A percentile compares a stretch with the other conserved stretches of the same genome.
These are phyloP conservation scores for Corchorus olitorius DNA, from an alignment of 345 rosid genomes.

Conservation along the genomic window DNA sequence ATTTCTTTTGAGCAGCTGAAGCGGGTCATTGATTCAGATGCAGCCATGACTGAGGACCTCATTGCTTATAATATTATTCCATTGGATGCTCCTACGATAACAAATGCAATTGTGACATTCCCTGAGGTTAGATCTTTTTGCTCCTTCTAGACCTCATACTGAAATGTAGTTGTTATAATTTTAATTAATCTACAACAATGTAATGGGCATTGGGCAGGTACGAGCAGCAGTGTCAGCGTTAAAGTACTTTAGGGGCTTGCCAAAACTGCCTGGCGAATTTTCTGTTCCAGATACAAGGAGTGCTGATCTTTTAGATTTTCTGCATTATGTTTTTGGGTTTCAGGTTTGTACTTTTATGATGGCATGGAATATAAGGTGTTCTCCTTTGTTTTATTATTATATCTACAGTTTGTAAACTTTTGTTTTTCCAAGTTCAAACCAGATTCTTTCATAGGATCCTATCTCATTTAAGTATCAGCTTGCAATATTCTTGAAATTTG, in stretches of 20 bases:
- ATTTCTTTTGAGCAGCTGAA: constrained; percentile 62
- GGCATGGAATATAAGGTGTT: constrained; percentile 13
- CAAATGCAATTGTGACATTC: constrained; percentile 66
- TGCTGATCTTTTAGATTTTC: constrained; percentile 84
- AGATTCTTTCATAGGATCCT: background rate
- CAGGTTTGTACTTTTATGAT: constrained; percentile 60
- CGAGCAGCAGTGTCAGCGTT: constrained; percentile 77
- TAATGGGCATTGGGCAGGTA: constrained; percentile 48
- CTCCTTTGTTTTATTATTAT: background rate
- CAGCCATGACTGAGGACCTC: constrained; percentile 90
- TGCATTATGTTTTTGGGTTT: constrained; percentile 88
- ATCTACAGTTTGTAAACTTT: background rate
- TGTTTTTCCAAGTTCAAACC: background rate
- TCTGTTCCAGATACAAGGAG: constrained; percentile 65
- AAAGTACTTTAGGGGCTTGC: constrained; percentile 67
- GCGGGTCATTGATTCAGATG: constrained; percentile 83
- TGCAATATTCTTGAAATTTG: background rate
- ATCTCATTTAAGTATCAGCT: background rate
- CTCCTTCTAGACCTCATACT: constrained; percentile 17
- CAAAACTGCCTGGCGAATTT: constrained; percentile 71
- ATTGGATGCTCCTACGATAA: constrained; percentile 68
- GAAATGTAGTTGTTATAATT: constrained; percentile 24
- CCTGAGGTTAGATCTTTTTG: constrained; percentile 64
- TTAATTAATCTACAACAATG: constrained; percentile 13
- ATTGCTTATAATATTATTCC: constrained; percentile 91